phyloP scores from a whole-genome alignment of 1,284 basidiomycete genomes.

The Trichosporon ovoides region DNA sequence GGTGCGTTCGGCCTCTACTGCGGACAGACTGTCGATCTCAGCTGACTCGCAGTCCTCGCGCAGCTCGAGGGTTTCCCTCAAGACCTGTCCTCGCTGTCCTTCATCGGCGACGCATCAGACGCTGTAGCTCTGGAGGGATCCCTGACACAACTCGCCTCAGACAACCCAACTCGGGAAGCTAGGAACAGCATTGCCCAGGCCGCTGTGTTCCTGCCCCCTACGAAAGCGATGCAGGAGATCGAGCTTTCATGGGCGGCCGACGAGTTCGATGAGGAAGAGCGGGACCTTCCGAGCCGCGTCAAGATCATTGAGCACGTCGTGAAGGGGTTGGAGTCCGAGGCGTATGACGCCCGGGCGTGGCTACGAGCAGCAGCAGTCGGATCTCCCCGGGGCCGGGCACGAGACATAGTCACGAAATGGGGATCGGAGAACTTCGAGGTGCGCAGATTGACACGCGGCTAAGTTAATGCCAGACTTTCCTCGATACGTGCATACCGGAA shows the following conservation, averaged over 20 bases:
- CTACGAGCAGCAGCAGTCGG: not conserved
- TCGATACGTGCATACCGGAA: conserved; percentile 12
- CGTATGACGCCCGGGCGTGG: conserved; percentile 15
- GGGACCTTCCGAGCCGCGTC: not conserved
- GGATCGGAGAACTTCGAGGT: conserved; percentile 23
- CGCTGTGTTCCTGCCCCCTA: conserved; percentile 6
- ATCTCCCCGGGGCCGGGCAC: not conserved
- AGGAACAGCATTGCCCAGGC: conserved; percentile 16
- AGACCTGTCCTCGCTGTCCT: conserved; percentile 10
- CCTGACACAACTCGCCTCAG: conserved; percentile 4
- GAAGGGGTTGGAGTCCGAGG: not conserved
- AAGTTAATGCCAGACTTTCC: conserved; percentile 17
- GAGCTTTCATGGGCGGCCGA: conserved; percentile 9
- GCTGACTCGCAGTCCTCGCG: conserved; percentile 13
- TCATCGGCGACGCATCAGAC: not conserved
- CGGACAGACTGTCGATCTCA: not conserved
- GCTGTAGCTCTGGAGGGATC: conserved; percentile 9
- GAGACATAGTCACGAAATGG: conserved; percentile 15
- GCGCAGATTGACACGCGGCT: not conserved
- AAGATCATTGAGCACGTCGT: conserved; percentile 3
- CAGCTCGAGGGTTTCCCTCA: conserved; percentile 21
- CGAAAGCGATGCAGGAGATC: conserved; percentile 6
- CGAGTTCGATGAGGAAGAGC: not conserved
- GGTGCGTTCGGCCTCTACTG: not conserved
- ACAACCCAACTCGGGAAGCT: conserved; percentile 14